Percentiles rank a stretch among this genome's conserved stretches.
Conservation (phyloP, 2,329 filamentous ascomycete species). For the Talaromyces sp. region DNA sequence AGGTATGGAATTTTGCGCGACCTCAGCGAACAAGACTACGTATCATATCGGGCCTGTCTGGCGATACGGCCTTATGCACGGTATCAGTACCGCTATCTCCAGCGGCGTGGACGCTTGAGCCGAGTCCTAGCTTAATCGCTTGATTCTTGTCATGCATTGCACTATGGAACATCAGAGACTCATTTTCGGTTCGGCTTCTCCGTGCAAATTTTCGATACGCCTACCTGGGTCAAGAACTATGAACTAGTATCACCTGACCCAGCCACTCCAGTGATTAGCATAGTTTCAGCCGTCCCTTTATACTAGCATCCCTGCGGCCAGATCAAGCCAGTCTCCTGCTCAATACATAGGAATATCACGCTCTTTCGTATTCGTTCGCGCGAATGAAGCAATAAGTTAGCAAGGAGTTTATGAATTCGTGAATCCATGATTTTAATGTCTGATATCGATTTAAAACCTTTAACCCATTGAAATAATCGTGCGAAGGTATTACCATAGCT, state of each 20-base stretch:
- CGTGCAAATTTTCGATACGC: background rate
- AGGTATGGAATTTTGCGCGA: background rate
- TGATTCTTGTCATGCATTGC: background rate
- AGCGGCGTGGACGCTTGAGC: background rate
- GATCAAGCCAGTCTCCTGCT: background rate
- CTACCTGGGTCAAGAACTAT: background rate
- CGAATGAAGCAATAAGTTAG: background rate
- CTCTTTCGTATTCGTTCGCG: background rate
- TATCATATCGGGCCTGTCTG: background rate
- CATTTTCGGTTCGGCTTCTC: background rate
- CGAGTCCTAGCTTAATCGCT: background rate
- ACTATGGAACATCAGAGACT: background rate
- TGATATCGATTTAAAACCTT: background rate
- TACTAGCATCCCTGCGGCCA: background rate
- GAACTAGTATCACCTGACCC: background rate
- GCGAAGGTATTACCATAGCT: background rate
- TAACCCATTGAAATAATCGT: background rate
- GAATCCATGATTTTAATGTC: background rate
- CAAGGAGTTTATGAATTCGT: background rate
- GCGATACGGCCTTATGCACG: background rate
- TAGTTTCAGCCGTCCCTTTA: background rate
- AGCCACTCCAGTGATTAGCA: background rate
- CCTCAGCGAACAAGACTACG: background rate
- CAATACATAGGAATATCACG: background rate
- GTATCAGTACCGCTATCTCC: background rate